Conservation (phyloP, 2,329 filamentous ascomycete genomes). For the Epichloe typhina region DNA sequence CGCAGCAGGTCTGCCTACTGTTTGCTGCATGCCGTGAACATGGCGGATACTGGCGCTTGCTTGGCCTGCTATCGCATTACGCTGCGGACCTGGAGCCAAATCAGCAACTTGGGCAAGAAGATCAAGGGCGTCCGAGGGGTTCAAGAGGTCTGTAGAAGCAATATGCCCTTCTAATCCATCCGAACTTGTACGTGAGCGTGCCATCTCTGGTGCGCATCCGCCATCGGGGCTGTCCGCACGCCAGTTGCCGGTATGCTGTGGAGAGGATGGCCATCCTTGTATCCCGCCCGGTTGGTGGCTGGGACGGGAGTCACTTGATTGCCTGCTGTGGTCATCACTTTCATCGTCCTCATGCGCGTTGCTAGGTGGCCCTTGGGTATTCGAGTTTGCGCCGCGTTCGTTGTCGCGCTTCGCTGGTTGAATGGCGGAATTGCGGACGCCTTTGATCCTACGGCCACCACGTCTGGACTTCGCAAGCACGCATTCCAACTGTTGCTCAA, state of each 20-base stretch:
- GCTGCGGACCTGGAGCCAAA: constrained; percentile 16
- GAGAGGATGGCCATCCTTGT: constrained; percentile 8
- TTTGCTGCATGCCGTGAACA: constrained; percentile 3
- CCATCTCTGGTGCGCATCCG: constrained; percentile 6
- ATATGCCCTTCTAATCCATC: constrained; percentile 25
- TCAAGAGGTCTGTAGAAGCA: constrained; percentile 25
- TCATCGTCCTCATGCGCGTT: constrained; percentile 5
- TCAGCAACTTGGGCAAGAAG: constrained; percentile 28
- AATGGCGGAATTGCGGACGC: constrained; percentile 8
- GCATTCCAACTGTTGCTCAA: constrained; percentile 24
- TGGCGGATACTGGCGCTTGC: constrained; percentile 6
- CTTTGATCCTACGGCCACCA: constrained; percentile 23
- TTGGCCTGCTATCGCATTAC: constrained; percentile 6
- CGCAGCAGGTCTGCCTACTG: neutral
- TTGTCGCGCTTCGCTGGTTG: constrained; percentile 1
- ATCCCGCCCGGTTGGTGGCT: neutral
- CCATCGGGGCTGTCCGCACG: constrained; percentile 5
- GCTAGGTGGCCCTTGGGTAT: neutral
- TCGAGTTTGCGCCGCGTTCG: neutral
- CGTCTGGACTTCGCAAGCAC: constrained; percentile 26
- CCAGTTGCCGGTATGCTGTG: constrained; percentile 8
- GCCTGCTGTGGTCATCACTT: constrained; percentile 4
- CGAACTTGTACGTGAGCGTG: constrained; percentile 7
- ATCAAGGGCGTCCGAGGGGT: constrained; percentile 28
- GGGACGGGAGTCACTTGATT: neutral